These are phyloP conservation scores for Gardenia jasminoides DNA, from an alignment of 257 asterid species.

Conservation along the genomic window DNA sequence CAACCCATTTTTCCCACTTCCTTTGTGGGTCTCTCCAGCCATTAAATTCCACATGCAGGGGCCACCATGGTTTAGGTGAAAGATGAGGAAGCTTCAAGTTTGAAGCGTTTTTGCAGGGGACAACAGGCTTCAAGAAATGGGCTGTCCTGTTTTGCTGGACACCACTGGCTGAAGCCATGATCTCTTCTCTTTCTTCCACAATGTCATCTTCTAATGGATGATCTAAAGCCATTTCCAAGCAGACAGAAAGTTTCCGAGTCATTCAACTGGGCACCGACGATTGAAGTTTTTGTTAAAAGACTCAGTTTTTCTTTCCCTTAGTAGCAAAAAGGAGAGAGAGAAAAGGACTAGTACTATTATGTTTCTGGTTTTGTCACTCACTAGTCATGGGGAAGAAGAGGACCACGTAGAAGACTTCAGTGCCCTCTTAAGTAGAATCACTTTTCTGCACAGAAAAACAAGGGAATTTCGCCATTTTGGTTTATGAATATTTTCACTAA, in stretches of 20 bases:
- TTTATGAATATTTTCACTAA: too few relatives aligned
- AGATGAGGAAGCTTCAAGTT: constrained; percentile 32
- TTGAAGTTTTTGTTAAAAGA: not conserved
- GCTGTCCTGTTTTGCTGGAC: constrained; percentile 25
- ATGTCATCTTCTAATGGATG: constrained; percentile 12
- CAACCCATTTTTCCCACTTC: constrained; percentile 36
- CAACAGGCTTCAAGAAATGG: constrained; percentile 30
- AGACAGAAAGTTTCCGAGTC: not conserved
- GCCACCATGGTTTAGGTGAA: constrained; percentile 32
- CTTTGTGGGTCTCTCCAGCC: constrained; percentile 27
- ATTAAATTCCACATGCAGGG: constrained; percentile 21
- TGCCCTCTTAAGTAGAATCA: not conserved
- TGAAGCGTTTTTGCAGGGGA: constrained; percentile 18
- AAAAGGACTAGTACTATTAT: not conserved
- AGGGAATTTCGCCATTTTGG: too few relatives aligned
- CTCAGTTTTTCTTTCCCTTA: not conserved
- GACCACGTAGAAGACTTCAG: not conserved
- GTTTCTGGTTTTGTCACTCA: not conserved
- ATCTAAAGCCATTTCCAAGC: not conserved
- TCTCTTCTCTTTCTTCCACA: constrained; percentile 31
- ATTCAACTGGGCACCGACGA: not conserved
- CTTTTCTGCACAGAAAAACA: too few relatives aligned
- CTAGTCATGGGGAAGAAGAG: not conserved
- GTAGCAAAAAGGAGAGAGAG: too few relatives aligned
- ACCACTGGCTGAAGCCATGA: constrained; percentile 37